Percentiles rank a stretch among this genome's conserved stretches.
phyloP scores from a whole-genome alignment of 306 rosid species.

The Castanospermum australe region DNA sequence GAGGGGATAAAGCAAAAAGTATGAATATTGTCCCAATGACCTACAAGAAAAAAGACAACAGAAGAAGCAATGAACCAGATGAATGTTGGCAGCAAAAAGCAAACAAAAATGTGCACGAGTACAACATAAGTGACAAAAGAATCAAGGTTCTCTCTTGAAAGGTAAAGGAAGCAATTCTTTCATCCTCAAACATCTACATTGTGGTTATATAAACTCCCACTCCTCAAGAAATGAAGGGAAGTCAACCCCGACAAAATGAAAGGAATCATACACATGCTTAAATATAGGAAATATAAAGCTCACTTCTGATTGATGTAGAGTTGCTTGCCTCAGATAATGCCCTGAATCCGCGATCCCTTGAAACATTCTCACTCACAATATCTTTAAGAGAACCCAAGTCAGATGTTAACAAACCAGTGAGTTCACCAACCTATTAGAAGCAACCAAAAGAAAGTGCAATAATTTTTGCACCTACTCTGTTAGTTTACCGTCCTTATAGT shows the following conservation, averaged over 20 bases:
- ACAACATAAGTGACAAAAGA: slow-evolving; percentile 17
- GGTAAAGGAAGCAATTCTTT: not conserved
- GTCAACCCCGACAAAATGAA: slow-evolving; percentile 21
- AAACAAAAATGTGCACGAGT: slow-evolving; percentile 18
- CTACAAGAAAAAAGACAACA: slow-evolving; percentile 50
- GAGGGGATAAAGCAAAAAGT: slow-evolving; percentile 82
- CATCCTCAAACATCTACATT: not conserved
- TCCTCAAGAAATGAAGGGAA: slow-evolving; percentile 25
- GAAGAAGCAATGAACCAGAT: slow-evolving; percentile 1
- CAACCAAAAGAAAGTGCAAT: slow-evolving; percentile 39
- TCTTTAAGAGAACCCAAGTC: slow-evolving; percentile 85
- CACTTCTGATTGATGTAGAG: slow-evolving; percentile 89
- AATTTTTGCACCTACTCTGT: not conserved
- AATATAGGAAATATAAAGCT: slow-evolving; percentile 80
- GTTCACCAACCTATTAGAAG: slow-evolving; percentile 78
- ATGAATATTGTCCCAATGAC: slow-evolving; percentile 81
- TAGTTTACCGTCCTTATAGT: not conserved
- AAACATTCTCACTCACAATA: slow-evolving; percentile 78
- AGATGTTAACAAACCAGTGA: slow-evolving; percentile 87
- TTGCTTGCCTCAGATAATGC: slow-evolving; percentile 99
- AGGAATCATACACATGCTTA: slow-evolving; percentile 44
- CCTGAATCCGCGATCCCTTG: slow-evolving; percentile 97
- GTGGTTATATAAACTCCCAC: slow-evolving; percentile 10
- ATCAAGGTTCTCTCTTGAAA: not conserved
- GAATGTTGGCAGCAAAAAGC: slow-evolving; percentile 24